These are phyloP conservation scores for Penicillium paradoxum DNA, from an alignment of 495 filamentous ascomycete genomes.

Conservation along the genomic window DNA sequence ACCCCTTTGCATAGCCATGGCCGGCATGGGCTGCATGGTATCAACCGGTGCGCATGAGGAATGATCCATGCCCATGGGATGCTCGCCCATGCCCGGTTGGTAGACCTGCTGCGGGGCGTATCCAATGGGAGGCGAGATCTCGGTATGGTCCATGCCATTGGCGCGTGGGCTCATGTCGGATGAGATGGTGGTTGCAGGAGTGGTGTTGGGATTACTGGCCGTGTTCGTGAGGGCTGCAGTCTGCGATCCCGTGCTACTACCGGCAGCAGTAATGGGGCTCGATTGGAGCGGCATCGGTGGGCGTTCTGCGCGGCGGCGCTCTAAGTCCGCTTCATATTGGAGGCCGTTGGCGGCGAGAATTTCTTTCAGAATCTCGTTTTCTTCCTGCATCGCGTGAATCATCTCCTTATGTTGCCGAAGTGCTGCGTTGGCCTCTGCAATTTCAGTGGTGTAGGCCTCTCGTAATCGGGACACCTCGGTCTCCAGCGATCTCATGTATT, in stretches of 20 bases:
- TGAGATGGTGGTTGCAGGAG: slow-evolving; percentile 37
- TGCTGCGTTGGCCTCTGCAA: slow-evolving; percentile 34
- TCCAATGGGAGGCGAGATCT: slow-evolving; percentile 30
- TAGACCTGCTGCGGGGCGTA: slow-evolving; percentile 32
- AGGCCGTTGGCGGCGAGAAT: slow-evolving; percentile 73
- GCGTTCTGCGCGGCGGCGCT: slow-evolving; percentile 36
- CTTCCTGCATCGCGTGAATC: slow-evolving; percentile 39
- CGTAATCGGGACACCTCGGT: slow-evolving; percentile 74
- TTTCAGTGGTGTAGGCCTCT: slow-evolving; percentile 41
- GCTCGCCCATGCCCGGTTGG: slow-evolving; percentile 23
- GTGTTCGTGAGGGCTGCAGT: slow-evolving; percentile 23
- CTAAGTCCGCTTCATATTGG: slow-evolving; percentile 40
- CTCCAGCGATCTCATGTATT: slow-evolving; percentile 91
- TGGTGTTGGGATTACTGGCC: slow-evolving; percentile 27
- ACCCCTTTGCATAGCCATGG: slow-evolving; percentile 33
- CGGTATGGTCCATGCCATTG: slow-evolving; percentile 33
- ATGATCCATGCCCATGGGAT: slow-evolving; percentile 30
- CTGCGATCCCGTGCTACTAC: slow-evolving; percentile 36
- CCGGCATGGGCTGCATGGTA: slow-evolving; percentile 30
- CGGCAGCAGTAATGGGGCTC: slow-evolving; percentile 23
- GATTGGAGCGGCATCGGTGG: slow-evolving; percentile 24
- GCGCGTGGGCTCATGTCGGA: slow-evolving; percentile 32
- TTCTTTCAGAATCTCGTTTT: slow-evolving; percentile 72
- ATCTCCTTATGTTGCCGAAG: slow-evolving; percentile 40
- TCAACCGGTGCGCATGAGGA: slow-evolving; percentile 23